These are phyloP conservation scores for Earliella scabrosa DNA, from an alignment of 1,284 basidiomycete species.

Conservation along the genomic window DNA sequence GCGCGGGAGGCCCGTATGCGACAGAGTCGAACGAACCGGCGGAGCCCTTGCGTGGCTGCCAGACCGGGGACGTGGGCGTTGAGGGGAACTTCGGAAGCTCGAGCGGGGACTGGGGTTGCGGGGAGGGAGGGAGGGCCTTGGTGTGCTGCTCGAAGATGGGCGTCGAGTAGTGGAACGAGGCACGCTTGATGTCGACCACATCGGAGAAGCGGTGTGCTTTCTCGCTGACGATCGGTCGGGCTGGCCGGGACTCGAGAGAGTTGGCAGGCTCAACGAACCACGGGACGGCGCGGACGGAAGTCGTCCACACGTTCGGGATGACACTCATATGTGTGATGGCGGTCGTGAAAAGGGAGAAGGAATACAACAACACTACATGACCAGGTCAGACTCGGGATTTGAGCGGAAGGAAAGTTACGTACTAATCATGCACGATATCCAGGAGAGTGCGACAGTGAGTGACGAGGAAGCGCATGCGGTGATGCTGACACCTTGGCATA, in stretches of 20 bases:
- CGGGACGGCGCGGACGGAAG: conserved; percentile 51
- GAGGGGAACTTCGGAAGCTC: conserved; percentile 10
- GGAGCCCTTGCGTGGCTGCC: conserved; percentile 24
- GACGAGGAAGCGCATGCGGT: conserved; percentile 57
- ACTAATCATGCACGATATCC: conserved; percentile 59
- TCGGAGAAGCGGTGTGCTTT: conserved; percentile 1
- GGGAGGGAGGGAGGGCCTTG: conserved; percentile 9
- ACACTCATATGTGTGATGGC: conserved; percentile 45
- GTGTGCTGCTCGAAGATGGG: conserved; percentile 23
- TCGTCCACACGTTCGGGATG: conserved; percentile 54
- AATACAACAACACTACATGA: conserved; percentile 55
- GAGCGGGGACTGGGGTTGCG: conserved; percentile 10
- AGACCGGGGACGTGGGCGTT: conserved; percentile 16
- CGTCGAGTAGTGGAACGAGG: conserved; percentile 18
- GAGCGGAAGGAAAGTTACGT: conserved; percentile 32
- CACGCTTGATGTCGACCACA: conserved; percentile 19
- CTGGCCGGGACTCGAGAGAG: neutral
- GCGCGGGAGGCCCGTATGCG: conserved; percentile 3
- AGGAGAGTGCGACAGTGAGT: conserved; percentile 55
- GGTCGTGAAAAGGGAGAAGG: conserved; percentile 52
- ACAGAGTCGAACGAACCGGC: conserved; percentile 4
- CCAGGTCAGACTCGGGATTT: too few species aligned
- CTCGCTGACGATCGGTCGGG: neutral
- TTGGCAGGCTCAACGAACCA: conserved; percentile 50
- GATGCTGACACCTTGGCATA: conserved; percentile 22